Percentiles rank a stretch among this genome's conserved stretches.
Evolutionary conservation across 345 rosid genomes (phyloP).

Genomic region (Bruguiera gymnorhiza): DNA sequence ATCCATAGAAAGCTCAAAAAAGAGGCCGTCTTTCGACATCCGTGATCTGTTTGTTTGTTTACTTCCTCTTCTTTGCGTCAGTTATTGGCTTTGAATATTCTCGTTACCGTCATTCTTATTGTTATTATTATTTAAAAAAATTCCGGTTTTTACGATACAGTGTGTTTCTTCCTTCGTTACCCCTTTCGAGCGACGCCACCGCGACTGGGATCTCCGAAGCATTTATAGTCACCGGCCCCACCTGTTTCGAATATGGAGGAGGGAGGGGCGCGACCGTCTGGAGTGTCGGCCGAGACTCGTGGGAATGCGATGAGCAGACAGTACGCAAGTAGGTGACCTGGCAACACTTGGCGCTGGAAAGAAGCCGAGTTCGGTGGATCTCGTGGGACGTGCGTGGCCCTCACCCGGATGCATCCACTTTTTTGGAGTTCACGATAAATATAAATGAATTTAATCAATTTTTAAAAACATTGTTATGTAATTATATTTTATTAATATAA

Average conservation of each 20-base stretch:
- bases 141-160: no score
- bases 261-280: background rate
- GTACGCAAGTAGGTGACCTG: no score
- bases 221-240: background rate
- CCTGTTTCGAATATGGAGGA: background rate
- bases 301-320: no score
- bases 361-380: background rate
- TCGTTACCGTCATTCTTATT: no score
- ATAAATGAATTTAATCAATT: no score
- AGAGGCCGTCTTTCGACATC: constrained; percentile 22
- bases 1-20: constrained; percentile 9
- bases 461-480: no score
- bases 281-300: constrained; percentile 41
- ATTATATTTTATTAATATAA: no score
- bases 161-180: no score
- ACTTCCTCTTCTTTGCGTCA: background rate
- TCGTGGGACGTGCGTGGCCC: constrained; percentile 14
- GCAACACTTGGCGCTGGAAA: no score
- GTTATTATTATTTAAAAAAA: no score
- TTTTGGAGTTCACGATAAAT: no score
- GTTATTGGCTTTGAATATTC: background rate
- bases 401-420: no score
- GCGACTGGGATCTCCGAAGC: constrained; percentile 37
- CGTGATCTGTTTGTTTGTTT: constrained; percentile 7
- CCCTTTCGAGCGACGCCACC: constrained; percentile 33